Evolutionary conservation across 73 alveolate genomes (phyloP), one percentile per base, ranked within the genome.

Genomic region (Breviolum minutum): DNA sequence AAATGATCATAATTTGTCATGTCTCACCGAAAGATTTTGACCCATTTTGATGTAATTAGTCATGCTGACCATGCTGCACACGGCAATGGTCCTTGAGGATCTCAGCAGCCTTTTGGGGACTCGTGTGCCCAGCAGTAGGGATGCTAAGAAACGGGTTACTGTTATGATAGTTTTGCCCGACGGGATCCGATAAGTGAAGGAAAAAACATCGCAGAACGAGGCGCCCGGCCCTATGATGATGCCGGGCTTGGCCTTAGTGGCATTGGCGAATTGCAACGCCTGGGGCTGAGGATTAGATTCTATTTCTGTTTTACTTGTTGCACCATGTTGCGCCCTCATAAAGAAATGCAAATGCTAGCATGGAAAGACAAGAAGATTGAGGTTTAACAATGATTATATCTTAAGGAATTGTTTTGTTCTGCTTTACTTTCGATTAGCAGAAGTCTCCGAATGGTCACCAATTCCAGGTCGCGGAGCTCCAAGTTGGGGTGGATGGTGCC

Each of bases 221-320:
- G 90, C 27, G 98, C 98, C 8, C 91, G 98, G 64, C 98, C 98
- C 60, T 92, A 92, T 48, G 98, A 92, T 69, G 87, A 81, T 84
- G 79, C 90, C n/a, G 98, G 98, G 82, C 82, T 92, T 11, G 98
- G 98, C 40, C 90, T 92, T 29, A 92, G 98, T 81, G 86, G 98
- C 89, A 73, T 92, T 62, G 98, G 98, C 66, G 98, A 92, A 61
- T 40, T 92, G 90, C 98, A 74, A 68, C 98, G 98, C 80, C 62
- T 68, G 79, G 88, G 71, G 71, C 97, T 24, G 61, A 19, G 74
- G 30, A 40, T 40, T 40, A 40, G 54, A 3, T 40, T 40, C 54
- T 40, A 40, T 40, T 40, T 40, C 5, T 40, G 54, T 40, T 40
- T 40, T 40, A 40, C 5, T 40, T 40, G 54, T 40, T 40, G 54